Evolutionary conservation across 2,329 filamentous ascomycete genomes (phyloP).

Genomic region (Curvularia hawaiiensis): DNA sequence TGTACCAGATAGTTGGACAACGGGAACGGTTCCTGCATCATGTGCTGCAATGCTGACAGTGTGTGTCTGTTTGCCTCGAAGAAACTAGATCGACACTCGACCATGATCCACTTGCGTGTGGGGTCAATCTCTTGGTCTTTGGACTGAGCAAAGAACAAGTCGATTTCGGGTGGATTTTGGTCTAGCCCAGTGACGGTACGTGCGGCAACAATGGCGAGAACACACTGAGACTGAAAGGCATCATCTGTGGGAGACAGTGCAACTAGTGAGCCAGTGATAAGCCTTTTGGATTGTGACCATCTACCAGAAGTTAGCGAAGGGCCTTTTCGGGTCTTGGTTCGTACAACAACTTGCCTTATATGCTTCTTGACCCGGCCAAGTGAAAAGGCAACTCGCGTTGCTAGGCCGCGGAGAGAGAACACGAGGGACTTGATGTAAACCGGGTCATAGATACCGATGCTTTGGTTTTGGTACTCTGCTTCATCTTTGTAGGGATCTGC

Average conservation of each 20-base stretch:
- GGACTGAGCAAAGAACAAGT: slow-evolving; percentile 71
- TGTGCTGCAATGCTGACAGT: slow-evolving; percentile 72
- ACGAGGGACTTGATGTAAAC: slow-evolving; percentile 70
- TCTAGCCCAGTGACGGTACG: slow-evolving; percentile 67
- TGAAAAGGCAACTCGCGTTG: slow-evolving; percentile 73
- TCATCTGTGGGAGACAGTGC: slow-evolving; percentile 62
- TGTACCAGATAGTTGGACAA: slow-evolving; percentile 66
- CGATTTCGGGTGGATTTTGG: slow-evolving; percentile 71
- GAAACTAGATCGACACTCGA: slow-evolving; percentile 75
- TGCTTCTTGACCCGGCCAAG: slow-evolving; percentile 66
- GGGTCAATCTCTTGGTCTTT: slow-evolving; percentile 72
- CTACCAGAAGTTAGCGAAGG: slow-evolving; percentile 1
- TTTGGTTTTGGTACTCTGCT: slow-evolving; percentile 46
- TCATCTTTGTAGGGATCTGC: slow-evolving; percentile 53
- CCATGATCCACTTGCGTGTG: slow-evolving; percentile 72
- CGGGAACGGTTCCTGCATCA: slow-evolving; percentile 63
- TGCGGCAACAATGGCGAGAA: slow-evolving; percentile 74
- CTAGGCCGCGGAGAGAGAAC: slow-evolving; percentile 66
- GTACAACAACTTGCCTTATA: slow-evolving; percentile 53
- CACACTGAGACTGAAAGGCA: slow-evolving; percentile 67
- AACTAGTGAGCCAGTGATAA: slow-evolving; percentile 61
- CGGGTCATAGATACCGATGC: slow-evolving; percentile 51
- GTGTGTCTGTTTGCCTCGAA: slow-evolving; percentile 78
- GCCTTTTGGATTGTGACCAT: slow-evolving; percentile 67
- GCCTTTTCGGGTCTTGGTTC: background rate